Conservation (phyloP, 2,329 filamentous ascomycete genomes). For the Monilinia polystroma region DNA sequence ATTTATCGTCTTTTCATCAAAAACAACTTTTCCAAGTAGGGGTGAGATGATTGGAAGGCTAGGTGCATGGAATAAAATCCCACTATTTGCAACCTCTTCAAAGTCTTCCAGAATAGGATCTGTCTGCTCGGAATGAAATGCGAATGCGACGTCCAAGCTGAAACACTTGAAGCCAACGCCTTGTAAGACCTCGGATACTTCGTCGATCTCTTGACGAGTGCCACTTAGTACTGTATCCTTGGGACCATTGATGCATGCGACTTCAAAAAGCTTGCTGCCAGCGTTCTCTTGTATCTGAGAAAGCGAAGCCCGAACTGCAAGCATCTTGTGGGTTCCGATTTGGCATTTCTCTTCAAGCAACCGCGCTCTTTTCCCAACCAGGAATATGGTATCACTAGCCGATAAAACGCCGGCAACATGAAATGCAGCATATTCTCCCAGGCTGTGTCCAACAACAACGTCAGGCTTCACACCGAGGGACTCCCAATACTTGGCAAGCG, state of each 20-base stretch:
- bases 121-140: conserved; percentile 21
- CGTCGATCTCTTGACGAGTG: neutral
- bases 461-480: neutral
- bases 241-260: conserved; percentile 11
- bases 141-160: neutral
- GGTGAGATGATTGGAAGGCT: conserved; percentile 2
- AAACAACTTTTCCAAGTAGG: neutral
- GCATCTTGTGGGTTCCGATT: neutral
- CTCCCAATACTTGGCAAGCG: neutral
- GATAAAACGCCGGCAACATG: conserved; percentile 9
- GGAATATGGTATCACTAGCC: conserved; percentile 1
- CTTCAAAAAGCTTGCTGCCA: neutral
- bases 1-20: neutral
- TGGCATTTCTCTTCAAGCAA: neutral
- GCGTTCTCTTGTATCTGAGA: neutral
- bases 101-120: conserved; percentile 12
- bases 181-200: neutral
- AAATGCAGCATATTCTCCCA: conserved; percentile 14
- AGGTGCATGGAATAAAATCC: neutral
- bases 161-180: neutral
- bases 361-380: neutral
- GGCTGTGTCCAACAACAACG: conserved; percentile 1
- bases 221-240: conserved; percentile 11
- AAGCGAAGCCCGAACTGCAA: conserved; percentile 9
- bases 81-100: neutral